Conservation (phyloP, 139 green algal species). For the Tetradesmus obliquus region DNA sequence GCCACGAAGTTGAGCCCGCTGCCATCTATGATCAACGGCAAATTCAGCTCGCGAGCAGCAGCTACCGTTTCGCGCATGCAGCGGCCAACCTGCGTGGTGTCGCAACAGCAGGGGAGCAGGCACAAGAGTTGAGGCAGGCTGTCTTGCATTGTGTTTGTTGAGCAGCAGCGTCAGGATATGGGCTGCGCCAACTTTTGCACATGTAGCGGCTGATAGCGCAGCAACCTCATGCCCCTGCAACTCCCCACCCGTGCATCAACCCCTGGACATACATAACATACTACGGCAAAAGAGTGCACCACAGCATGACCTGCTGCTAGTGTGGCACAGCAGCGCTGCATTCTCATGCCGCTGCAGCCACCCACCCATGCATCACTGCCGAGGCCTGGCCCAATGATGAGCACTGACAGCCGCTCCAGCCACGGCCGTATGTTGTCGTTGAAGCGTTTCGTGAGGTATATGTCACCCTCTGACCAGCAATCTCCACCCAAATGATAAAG, state of each 20-base stretch:
- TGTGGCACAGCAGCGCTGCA: too few relatives aligned
- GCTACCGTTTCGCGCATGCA: conserved; percentile 32
- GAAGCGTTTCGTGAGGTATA: background rate
- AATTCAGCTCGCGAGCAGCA: conserved; percentile 19
- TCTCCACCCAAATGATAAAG: too few relatives aligned
- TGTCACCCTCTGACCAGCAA: too few relatives aligned
- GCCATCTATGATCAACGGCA: conserved; percentile 64
- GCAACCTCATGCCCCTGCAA: too few relatives aligned
- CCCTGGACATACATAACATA: too few relatives aligned
- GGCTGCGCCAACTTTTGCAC: too few relatives aligned
- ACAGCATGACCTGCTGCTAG: too few relatives aligned
- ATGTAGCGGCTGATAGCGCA: too few relatives aligned
- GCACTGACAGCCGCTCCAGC: conserved; percentile 68
- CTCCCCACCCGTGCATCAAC: too few relatives aligned
- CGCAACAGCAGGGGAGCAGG: background rate
- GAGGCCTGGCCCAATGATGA: conserved; percentile 87
- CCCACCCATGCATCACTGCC: conserved; percentile 66
- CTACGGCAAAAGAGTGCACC: too few relatives aligned
- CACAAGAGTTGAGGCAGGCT: background rate
- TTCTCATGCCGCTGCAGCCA: background rate
- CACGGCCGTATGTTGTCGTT: conserved; percentile 65
- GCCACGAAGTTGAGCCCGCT: conserved; percentile 58
- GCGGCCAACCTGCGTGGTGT: conserved; percentile 7
- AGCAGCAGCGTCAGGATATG: too few relatives aligned
- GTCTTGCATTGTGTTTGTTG: too few relatives aligned